phyloP scores from a whole-genome alignment of 164 flowering plant genomes.

The Dillenia turbinata region DNA sequence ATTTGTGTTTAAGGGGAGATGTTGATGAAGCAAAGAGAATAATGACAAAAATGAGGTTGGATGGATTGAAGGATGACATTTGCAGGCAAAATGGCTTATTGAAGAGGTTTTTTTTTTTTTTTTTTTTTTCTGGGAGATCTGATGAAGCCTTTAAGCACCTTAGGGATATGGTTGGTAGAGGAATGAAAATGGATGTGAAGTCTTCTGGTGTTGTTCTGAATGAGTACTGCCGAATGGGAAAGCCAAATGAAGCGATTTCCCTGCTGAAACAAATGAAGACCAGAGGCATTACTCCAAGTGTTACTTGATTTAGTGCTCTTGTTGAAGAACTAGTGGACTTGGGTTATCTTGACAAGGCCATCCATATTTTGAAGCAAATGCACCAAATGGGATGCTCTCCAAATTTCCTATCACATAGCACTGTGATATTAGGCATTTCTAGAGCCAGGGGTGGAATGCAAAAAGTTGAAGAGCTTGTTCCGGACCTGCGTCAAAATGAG shows the following conservation, averaged over 20 bases:
- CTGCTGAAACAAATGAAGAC: slow-evolving; percentile 36
- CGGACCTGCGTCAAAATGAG: slow-evolving; percentile 31
- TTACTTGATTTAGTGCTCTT: slow-evolving; percentile 33
- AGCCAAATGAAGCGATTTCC: slow-evolving; percentile 24
- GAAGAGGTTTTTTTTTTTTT: slow-evolving; percentile 45
- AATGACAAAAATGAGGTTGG: slow-evolving; percentile 42
- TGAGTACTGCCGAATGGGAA: slow-evolving; percentile 35
- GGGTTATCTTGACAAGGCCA: slow-evolving; percentile 31
- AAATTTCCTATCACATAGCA: slow-evolving; percentile 39
- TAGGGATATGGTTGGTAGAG: slow-evolving; percentile 26
- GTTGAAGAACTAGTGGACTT: slow-evolving; percentile 20
- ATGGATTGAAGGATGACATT: slow-evolving; percentile 39
- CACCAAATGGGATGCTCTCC: slow-evolving; percentile 29
- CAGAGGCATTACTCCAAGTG: slow-evolving; percentile 27
- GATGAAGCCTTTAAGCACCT: slow-evolving; percentile 39
- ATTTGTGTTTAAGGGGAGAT: slow-evolving; percentile 38
- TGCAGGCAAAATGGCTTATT: slow-evolving; percentile 35
- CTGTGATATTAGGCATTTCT: slow-evolving; percentile 35
- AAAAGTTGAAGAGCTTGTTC: slow-evolving; percentile 37
- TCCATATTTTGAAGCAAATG: slow-evolving; percentile 34
- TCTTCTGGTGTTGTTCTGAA: slow-evolving; percentile 32
- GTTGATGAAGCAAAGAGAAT: slow-evolving; percentile 41
- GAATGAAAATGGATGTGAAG: slow-evolving; percentile 32
- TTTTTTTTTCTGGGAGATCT: slow-evolving; percentile 29
- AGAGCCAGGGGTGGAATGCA: slow-evolving; percentile 29